These are phyloP conservation scores for Puccinia polysora DNA, from an alignment of 1,284 basidiomycete species.

Conservation along the genomic window DNA sequence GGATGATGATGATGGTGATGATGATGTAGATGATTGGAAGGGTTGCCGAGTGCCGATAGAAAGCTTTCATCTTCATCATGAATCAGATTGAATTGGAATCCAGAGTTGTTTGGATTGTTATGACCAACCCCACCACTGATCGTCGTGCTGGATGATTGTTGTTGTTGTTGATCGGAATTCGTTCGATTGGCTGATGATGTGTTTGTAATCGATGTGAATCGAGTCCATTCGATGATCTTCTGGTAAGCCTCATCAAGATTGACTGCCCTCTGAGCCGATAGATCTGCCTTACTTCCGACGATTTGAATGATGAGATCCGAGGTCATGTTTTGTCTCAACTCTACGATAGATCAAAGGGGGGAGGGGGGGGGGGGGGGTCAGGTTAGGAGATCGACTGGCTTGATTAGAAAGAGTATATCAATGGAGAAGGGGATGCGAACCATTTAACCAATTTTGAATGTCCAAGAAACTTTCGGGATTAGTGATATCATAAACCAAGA, in stretches of 20 bases:
- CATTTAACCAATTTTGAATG: constrained; percentile 87
- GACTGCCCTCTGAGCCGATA: constrained; percentile 60
- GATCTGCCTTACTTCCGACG: constrained; percentile 81
- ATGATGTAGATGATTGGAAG: not conserved
- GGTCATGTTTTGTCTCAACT: constrained; percentile 73
- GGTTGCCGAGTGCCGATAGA: not conserved
- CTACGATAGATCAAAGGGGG: constrained; percentile 54
- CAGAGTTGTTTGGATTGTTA: no score
- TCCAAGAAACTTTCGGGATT: constrained; percentile 82
- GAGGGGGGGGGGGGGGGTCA: not conserved
- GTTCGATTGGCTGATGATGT: not conserved
- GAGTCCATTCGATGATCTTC: constrained; percentile 48
- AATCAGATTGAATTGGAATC: not conserved
- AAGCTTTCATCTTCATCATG: constrained; percentile 2
- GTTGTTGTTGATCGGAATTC: not conserved
- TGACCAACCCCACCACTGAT: not conserved
- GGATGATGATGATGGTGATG: not conserved
- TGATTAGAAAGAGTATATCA: not conserved
- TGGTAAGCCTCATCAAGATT: constrained; percentile 70
- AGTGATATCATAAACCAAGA: constrained; percentile 96
- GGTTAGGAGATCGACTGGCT: constrained; percentile 19
- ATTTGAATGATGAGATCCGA: constrained; percentile 77
- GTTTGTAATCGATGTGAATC: not conserved
- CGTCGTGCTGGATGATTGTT: not conserved
- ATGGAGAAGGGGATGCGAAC: constrained; percentile 54